These are phyloP conservation scores for Ogataea haglerorum DNA, from an alignment of 805 yeast species.

Conservation along the genomic window DNA sequence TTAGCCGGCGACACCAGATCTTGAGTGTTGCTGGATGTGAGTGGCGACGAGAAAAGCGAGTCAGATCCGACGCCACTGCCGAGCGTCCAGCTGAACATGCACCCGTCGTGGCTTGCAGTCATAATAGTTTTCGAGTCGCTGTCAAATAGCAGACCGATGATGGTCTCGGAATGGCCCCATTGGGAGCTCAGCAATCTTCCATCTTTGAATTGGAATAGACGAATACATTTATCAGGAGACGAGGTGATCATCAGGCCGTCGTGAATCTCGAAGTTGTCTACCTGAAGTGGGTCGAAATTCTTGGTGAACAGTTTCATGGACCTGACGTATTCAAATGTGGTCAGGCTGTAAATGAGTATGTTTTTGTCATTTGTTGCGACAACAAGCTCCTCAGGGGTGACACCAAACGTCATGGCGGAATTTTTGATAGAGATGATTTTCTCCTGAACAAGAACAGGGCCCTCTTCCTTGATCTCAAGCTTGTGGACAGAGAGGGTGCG, in stretches of 20 bases:
- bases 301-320: conserved; percentile 41
- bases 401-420: conserved; percentile 44
- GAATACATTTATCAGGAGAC: conserved; percentile 55
- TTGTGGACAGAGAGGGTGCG: conserved; percentile 56
- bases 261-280: conserved; percentile 41
- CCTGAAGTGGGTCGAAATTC: conserved; percentile 41
- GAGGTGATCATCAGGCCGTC: conserved; percentile 37
- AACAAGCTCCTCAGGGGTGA: conserved; percentile 39
- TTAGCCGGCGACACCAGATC: conserved; percentile 15
- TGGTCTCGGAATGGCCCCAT: conserved; percentile 61
- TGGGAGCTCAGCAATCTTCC: conserved; percentile 47
- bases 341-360: conserved; percentile 36
- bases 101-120: conserved; percentile 51
- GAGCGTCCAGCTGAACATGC: conserved; percentile 47
- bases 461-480: conserved; percentile 21
- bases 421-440: conserved; percentile 49
- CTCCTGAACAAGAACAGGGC: conserved; percentile 33
- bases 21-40: conserved; percentile 5
- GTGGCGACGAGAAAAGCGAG: conserved; percentile 12
- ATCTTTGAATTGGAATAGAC: conserved; percentile 42
- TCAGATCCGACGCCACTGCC: conserved; percentile 5
- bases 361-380: conserved; percentile 52
- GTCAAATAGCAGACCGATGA: conserved; percentile 39
- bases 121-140: conserved; percentile 26
- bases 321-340: conserved; percentile 35